These are phyloP conservation scores for Emydomyces testavorans DNA, from an alignment of 2,329 filamentous ascomycete species.

Conservation along the genomic window DNA sequence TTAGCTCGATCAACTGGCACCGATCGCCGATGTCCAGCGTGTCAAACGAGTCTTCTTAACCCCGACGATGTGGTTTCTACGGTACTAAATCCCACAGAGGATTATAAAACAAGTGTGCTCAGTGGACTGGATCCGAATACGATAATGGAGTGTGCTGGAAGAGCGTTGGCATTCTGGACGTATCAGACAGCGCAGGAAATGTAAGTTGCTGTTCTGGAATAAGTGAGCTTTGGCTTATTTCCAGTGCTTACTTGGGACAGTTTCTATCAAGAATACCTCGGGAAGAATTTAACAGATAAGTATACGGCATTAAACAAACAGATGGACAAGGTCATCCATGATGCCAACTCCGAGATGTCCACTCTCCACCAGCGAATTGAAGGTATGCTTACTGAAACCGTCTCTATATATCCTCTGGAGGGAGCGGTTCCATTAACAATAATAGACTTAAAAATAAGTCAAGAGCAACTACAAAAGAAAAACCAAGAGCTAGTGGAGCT, in stretches of 20 bases:
- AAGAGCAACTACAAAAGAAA: conserved; percentile 54
- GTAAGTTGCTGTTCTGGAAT: conserved; percentile 38
- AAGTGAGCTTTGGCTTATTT: background rate
- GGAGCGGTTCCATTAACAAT: background rate
- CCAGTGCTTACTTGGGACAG: conserved; percentile 30
- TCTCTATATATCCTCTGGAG: too few species aligned
- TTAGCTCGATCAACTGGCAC: conserved; percentile 47
- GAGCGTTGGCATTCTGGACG: conserved; percentile 71
- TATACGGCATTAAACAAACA: conserved; percentile 53
- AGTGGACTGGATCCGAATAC: conserved; percentile 68
- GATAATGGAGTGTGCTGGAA: conserved; percentile 76
- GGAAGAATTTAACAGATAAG: conserved; percentile 60
- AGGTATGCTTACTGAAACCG: conserved; percentile 40
- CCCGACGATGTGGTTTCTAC: conserved; percentile 64
- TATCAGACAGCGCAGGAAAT: conserved; percentile 78
- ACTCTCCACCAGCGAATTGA: conserved; percentile 53
- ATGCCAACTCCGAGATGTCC: conserved; percentile 63
- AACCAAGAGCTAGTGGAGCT: conserved; percentile 58
- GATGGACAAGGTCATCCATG: conserved; percentile 60
- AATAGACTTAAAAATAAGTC: conserved; percentile 48
- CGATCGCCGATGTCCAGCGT: conserved; percentile 61
- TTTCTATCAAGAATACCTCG: conserved; percentile 65
- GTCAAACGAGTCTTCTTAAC: conserved; percentile 54
- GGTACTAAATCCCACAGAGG: conserved; percentile 66
- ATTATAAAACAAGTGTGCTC: conserved; percentile 78